Percentiles rank a stretch among this genome's conserved stretches.
phyloP scores from a whole-genome alignment of 768 basidiomycete genomes.

The Symmetrospora coprosmae region DNA sequence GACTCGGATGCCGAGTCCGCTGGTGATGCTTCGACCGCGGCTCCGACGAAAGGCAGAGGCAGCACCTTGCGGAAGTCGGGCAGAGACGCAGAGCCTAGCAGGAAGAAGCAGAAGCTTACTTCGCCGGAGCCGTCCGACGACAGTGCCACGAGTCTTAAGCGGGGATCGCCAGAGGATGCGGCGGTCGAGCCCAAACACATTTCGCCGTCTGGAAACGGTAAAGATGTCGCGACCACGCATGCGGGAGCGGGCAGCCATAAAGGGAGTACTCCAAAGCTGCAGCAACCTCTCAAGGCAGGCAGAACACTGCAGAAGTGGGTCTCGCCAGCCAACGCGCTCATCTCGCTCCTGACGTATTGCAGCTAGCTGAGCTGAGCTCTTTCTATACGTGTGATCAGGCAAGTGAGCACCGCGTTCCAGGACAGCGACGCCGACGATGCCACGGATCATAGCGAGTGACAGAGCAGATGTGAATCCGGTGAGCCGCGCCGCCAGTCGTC shows the following conservation, averaged over 20 bases:
- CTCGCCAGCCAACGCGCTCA: background rate
- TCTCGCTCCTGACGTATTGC: too few relatives aligned
- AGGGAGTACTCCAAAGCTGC: constrained; percentile 17
- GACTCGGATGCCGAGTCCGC: too few relatives aligned
- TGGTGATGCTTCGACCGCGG: too few relatives aligned
- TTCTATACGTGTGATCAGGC: background rate
- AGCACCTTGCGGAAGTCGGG: too few relatives aligned
- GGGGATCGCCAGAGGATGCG: too few relatives aligned
- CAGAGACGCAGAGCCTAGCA: too few relatives aligned
- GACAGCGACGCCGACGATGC: background rate
- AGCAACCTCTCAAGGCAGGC: background rate
- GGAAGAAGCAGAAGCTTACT: too few relatives aligned
- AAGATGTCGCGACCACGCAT: background rate
- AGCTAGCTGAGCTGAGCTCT: background rate
- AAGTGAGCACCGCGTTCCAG: background rate
- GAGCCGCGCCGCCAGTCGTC: background rate
- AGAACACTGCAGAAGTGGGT: constrained; percentile 8
- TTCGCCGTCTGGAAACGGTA: background rate
- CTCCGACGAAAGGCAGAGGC: too few relatives aligned
- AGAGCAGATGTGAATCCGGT: background rate
- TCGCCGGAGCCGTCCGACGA: too few relatives aligned
- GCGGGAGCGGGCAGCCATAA: background rate
- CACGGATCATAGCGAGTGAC: background rate
- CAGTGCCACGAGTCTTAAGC: too few relatives aligned
- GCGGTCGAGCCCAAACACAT: too few relatives aligned